Evolutionary conservation across 2,329 filamentous ascomycete genomes (phyloP), one percentile per base, ranked within the genome.

Genomic region (Beauveria scarabaeidicola): DNA sequence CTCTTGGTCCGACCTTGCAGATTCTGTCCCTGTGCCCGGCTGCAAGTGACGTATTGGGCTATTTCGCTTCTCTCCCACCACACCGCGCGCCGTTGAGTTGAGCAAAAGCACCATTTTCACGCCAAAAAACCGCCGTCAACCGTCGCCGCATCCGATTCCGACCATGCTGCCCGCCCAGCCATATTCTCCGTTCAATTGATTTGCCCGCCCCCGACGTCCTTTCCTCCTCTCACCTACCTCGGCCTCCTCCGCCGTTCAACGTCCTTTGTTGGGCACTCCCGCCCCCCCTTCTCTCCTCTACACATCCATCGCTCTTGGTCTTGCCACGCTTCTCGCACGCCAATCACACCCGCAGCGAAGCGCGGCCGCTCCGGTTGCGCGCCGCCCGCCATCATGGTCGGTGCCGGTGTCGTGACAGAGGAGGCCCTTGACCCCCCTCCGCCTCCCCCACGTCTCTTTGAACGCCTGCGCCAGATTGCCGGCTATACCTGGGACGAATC

Each of bases 401-500:
- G 76, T 70, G 72, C 75, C 68, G 72, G 73, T 64, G 71, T 76
- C 70, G 72, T 76, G 72, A 72, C 73, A 66, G 80, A 83, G 69
- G 80, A 84, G 71, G 73, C 77, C 66, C 76, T 82, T 67, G 82
- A 85, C 69, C 85, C 86, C 61, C 87, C 87, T 47, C 77, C 81
- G 64, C 84, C 85, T 59, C 86, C 86, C 46, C 75, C 79, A 63
- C 83, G 86, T 67, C 81, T 92, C 57, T 88, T 86, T 66, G 87
- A 91, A 70, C 83, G 89, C 54, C 78, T 92, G 64, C 80, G 83
- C 63, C 87, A 90, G 70, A 80, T 92, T 64, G 80, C 86, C 50
- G 88, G 88, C 57, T 91, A 90, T 70, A 84, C 81, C 7, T 92
- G 89, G 89, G 87, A 91, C 72, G 87, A 89, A 65, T 79, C 81